Base-by-base conservation (phyloP, 2,329 filamentous ascomycete species). In the Trichoderma cornu-damae region DNA sequence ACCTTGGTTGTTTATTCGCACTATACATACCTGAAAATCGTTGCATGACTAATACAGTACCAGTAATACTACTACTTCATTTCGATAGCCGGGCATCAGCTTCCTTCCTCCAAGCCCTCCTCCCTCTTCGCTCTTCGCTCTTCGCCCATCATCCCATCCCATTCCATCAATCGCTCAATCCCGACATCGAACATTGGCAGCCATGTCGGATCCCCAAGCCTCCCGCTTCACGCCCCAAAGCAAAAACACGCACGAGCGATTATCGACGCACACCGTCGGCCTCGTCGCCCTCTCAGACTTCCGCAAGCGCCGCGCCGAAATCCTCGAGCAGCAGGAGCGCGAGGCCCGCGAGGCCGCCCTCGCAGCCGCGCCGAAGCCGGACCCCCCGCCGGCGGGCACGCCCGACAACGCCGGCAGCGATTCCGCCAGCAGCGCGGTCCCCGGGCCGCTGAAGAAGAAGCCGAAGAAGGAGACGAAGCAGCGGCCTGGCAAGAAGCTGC, bases 241-340 rank as follows among this genome's bases (percentile, higher is more conserved):
- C 61, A 80, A 87, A 64, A 88, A 88, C 1, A 88, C 89, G 1
- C 84, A 93, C 70, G 87, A 96, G 68, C 79, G 90, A 12, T 80
- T 96, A 47, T 93, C 93, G 60, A 89, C 85, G 54, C 86, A 90
- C 67, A 96, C 90, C 0, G 91, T 96, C 63, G 94, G 94, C 38
- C 85, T 99, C 2, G 93, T 97, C 53, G 84, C 89, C 58, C 85
- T 96, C 42, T 90, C 89, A 63, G 94, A 97, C 70, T 97, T 96
- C 72, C 90, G 93, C 72, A 97, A 99, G 76, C 86, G 94, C 59
- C 90, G 93, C 72, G 92, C 91, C 65, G 90, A 96, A 73, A 90
- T 92, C n/a, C 78, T 96, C 47, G 93, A 96, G 71, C 86, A 90
- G 69, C 93, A 94, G 68, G 90, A 94, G 68, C 84, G 88, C 66